A percentile compares a stretch with the other conserved stretches of the same genome.
Conservation (phyloP, 768 basidiomycete genomes). For the Rickenella mellea region DNA sequence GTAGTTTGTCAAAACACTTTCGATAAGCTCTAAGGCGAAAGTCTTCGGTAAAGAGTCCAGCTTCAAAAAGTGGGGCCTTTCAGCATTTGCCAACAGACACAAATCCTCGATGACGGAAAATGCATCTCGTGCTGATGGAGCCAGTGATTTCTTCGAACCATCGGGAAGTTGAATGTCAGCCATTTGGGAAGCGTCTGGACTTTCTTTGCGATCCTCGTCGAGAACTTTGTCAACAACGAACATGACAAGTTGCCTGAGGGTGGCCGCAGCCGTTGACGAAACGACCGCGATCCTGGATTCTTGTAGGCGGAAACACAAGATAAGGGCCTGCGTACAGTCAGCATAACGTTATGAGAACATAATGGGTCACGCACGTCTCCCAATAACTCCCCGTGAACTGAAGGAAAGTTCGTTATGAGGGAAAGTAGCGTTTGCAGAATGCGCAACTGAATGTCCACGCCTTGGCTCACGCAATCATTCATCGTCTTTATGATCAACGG, state of each 20-base stretch:
- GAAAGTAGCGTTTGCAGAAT: slow-evolving; percentile 89
- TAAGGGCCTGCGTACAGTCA: slow-evolving; percentile 50
- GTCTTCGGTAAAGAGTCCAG: slow-evolving; percentile 82
- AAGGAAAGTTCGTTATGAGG: slow-evolving; percentile 80
- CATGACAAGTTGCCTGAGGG: slow-evolving; percentile 93
- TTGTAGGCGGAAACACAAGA: slow-evolving; percentile 93
- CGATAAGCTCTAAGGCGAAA: slow-evolving; percentile 93
- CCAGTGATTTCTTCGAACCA: slow-evolving; percentile 50
- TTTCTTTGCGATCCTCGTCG: slow-evolving; percentile 52
- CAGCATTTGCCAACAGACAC: slow-evolving; percentile 77
- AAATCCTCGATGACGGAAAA: slow-evolving; percentile 89
- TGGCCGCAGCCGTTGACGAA: slow-evolving; percentile 94
- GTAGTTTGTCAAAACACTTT: slow-evolving; percentile 92
- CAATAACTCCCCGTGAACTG: slow-evolving; percentile 69
- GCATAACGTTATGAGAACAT: background rate
- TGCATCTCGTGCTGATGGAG: slow-evolving; percentile 74
- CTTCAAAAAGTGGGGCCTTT: slow-evolving; percentile 73
- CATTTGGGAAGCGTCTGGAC: slow-evolving; percentile 18
- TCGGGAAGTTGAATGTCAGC: slow-evolving; percentile 55
- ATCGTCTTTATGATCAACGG: slow-evolving; percentile 77
- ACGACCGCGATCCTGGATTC: slow-evolving; percentile 95
- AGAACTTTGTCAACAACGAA: slow-evolving; percentile 94
- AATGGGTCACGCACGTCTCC: slow-evolving; percentile 54
- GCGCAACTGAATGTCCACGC: slow-evolving; percentile 93
- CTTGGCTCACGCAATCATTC: slow-evolving; percentile 82